These are phyloP conservation scores for Rhynchospora breviuscula DNA, from an alignment of 176 grass and related monocot genomes.

Conservation along the genomic window DNA sequence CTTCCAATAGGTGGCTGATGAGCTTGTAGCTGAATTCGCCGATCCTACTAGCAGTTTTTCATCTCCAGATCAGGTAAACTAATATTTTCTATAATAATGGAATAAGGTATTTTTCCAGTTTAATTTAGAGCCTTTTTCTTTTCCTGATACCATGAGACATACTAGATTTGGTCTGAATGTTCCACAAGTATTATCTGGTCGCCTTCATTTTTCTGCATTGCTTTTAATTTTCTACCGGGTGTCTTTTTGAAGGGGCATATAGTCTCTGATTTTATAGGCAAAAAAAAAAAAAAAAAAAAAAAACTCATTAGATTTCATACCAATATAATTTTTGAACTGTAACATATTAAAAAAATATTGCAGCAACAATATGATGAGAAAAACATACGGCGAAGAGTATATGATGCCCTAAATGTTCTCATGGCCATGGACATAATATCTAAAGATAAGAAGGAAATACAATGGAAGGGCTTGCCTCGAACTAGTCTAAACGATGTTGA, in stretches of 20 bases:
- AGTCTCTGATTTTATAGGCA: neutral
- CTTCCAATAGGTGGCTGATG: slow-evolving; percentile 81
- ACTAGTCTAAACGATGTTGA: slow-evolving; percentile 85
- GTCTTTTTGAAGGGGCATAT: neutral
- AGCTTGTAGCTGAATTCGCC: slow-evolving; percentile 90
- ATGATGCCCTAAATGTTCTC: slow-evolving; percentile 91
- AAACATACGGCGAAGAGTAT: slow-evolving; percentile 95
- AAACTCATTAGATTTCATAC: neutral
- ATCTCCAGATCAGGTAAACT: slow-evolving; percentile 67
- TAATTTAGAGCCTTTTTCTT: neutral
- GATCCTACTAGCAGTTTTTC: slow-evolving; percentile 62
- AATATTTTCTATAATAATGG: neutral
- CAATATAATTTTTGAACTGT: slow-evolving; percentile 16
- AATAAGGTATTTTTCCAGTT: neutral
- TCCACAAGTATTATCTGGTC: neutral
- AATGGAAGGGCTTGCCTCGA: slow-evolving; percentile 95
- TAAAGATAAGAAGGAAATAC: slow-evolving; percentile 99
- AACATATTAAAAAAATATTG: slow-evolving; percentile 33
- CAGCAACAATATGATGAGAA: slow-evolving; percentile 99
- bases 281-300: too few relatives aligned
- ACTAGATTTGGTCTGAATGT: neutral
- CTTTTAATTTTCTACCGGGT: neutral
- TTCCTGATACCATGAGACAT: neutral
- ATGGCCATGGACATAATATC: slow-evolving; percentile 99
- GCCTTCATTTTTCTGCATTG: neutral